These are phyloP conservation scores for Mortierella antarctica DNA, from an alignment of 192 early-diverging fungal genomes.

Conservation along the genomic window DNA sequence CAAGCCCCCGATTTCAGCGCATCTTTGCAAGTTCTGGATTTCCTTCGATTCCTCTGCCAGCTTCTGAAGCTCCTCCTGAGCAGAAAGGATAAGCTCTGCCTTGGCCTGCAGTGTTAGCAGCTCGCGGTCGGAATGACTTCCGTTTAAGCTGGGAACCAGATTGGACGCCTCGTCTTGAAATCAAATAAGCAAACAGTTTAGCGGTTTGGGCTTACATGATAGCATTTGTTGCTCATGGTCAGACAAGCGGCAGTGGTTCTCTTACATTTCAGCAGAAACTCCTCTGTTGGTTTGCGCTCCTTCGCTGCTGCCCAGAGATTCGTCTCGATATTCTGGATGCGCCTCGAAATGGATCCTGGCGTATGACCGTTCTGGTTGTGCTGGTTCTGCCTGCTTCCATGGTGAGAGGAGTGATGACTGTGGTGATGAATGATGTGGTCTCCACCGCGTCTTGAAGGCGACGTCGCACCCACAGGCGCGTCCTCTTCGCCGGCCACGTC, in stretches of 20 bases:
- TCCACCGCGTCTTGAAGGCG: not conserved
- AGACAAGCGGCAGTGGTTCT: too few relatives aligned
- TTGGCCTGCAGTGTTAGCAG: constrained; percentile 42
- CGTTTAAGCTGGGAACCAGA: constrained; percentile 17
- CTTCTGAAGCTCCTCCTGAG: constrained; percentile 31
- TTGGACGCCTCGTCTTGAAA: constrained; percentile 32
- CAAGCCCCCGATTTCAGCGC: constrained; percentile 50
- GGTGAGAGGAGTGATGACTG: not conserved
- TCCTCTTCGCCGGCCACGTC: not conserved
- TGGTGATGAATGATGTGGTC: not conserved
- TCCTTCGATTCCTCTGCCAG: constrained; percentile 46
- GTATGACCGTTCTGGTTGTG: constrained; percentile 14
- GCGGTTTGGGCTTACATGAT: too few relatives aligned
- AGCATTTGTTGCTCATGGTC: too few relatives aligned
- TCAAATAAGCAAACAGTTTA: not conserved
- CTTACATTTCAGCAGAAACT: constrained; percentile 47
- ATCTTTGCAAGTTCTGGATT: constrained; percentile 36
- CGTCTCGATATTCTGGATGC: constrained; percentile 36
- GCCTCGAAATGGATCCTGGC: constrained; percentile 41
- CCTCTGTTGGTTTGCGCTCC: constrained; percentile 41
- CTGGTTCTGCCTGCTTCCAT: not conserved
- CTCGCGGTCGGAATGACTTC: constrained; percentile 34
- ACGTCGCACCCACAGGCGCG: not conserved
- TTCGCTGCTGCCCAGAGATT: constrained; percentile 20
- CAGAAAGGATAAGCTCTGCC: constrained; percentile 32